phyloP scores from a whole-genome alignment of 257 asterid species.

The Solanum sitiens region DNA sequence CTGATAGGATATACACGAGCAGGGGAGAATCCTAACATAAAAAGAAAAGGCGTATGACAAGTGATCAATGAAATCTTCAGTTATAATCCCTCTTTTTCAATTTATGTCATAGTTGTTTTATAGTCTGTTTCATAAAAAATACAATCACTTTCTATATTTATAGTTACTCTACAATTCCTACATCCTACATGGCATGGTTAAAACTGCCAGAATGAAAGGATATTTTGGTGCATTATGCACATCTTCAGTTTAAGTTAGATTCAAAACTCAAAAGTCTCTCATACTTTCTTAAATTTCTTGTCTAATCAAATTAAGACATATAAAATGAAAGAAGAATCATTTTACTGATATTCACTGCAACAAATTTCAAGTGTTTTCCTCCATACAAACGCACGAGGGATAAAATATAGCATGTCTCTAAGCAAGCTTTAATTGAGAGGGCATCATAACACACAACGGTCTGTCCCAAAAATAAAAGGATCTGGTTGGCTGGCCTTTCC shows the following conservation, averaged over 20 bases:
- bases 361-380: not conserved
- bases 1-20: not conserved
- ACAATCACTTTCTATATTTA: not conserved
- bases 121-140: not conserved
- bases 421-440: not conserved
- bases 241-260: not conserved
- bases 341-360: not conserved
- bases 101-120: not conserved
- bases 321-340: not conserved
- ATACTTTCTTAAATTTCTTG: not conserved
- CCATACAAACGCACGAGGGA: not conserved
- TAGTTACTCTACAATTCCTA: not conserved
- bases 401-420: not conserved
- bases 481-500: not conserved
- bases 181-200: not conserved
- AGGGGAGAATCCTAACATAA: not conserved
- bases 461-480: not conserved
- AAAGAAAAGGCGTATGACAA: not conserved
- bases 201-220: not conserved
- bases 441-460: not conserved
- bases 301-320: not conserved
- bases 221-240: not conserved
- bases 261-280: not conserved
- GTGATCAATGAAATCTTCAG: not conserved
- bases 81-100: not conserved